Evolutionary conservation across 1,284 basidiomycete species (phyloP).

Genomic region (Meripilus lineatus): DNA sequence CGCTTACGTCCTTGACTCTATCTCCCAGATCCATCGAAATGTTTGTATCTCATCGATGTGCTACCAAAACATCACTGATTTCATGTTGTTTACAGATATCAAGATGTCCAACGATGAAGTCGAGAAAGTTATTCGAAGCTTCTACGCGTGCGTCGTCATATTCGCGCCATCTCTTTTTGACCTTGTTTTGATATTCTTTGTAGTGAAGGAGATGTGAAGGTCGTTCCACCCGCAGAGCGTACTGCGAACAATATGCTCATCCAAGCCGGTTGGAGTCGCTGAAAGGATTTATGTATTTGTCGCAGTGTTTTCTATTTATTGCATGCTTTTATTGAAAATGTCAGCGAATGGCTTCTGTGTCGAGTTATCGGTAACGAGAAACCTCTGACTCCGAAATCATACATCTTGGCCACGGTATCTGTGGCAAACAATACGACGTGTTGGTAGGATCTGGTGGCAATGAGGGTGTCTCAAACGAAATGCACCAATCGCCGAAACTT

Average conservation of each 20-base stretch:
- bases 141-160: slow-evolving; percentile 35
- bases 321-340: no score
- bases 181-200: background rate
- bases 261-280: slow-evolving; percentile 28
- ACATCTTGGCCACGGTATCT: no score
- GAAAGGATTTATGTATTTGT: background rate
- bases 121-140: slow-evolving; percentile 60
- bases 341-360: no score
- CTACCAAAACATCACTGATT: background rate
- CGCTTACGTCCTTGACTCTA: background rate
- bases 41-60: slow-evolving; percentile 36
- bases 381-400: no score
- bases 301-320: background rate
- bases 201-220: slow-evolving; percentile 16
- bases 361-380: no score
- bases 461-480: no score
- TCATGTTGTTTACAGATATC: slow-evolving; percentile 51
- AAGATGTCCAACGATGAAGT: slow-evolving; percentile 73
- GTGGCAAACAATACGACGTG: no score
- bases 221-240: slow-evolving; percentile 18
- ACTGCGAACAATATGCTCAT: slow-evolving; percentile 23
- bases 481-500: no score
- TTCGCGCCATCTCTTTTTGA: background rate
- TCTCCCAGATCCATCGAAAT: slow-evolving; percentile 70
- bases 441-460: no score